A percentile compares a stretch with the other conserved stretches of the same genome.
phyloP scores from a whole-genome alignment of 768 basidiomycete genomes.

The Lactifluus volemus region DNA sequence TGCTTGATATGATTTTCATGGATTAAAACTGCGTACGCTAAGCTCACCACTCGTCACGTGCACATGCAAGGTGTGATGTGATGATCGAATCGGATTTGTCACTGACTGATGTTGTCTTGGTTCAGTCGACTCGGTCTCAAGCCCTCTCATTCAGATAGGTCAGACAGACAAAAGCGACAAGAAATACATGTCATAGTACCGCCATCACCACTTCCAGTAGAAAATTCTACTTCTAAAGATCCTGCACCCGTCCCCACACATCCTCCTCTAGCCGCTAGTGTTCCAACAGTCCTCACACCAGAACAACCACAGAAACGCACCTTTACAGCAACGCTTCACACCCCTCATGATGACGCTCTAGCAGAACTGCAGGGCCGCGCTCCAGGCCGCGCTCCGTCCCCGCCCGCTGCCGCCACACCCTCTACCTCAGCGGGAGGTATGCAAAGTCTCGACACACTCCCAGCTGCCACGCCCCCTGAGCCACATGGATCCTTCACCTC shows the following conservation, averaged over 20 bases:
- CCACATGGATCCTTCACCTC: conserved; percentile 17
- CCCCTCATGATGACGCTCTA: conserved; percentile 59
- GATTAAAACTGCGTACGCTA: too few relatives aligned
- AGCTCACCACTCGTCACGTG: too few relatives aligned
- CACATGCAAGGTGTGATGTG: too few relatives aligned
- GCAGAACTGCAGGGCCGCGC: conserved; percentile 38
- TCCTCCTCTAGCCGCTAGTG: neutral
- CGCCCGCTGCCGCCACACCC: conserved; percentile 16
- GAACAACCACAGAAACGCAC: conserved; percentile 21
- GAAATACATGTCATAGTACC: neutral
- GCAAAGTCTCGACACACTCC: conserved; percentile 13
- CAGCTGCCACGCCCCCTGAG: conserved; percentile 17
- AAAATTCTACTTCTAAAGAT: neutral
- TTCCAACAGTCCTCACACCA: conserved; percentile 3
- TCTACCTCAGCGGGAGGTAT: neutral
- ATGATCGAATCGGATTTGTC: neutral
- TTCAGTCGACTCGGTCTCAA: conserved; percentile 1
- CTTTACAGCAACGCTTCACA: conserved; percentile 30
- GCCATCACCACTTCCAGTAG: conserved; percentile 1
- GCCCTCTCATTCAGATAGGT: neutral
- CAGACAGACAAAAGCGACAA: neutral
- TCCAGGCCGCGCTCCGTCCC: conserved; percentile 7
- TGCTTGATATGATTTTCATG: too few relatives aligned
- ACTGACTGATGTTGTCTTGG: conserved; percentile 9
- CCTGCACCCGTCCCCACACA: neutral